Percentiles rank a stretch among this genome's conserved stretches.
phyloP scores from a whole-genome alignment of 2,329 filamentous ascomycete species.

The Fusarium cyanostomum region DNA sequence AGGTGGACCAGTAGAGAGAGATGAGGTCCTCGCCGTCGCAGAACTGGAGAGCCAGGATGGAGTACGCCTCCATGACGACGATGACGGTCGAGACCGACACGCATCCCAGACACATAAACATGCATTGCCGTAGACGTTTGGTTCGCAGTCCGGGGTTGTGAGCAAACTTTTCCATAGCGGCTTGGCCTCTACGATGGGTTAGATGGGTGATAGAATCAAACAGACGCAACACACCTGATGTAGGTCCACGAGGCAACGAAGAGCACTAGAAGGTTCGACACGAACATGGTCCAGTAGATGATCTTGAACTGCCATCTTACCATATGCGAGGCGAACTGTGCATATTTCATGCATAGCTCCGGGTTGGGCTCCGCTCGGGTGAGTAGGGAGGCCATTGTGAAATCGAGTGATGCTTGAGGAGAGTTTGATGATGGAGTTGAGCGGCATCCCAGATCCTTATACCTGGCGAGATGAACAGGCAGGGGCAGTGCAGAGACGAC shows the following conservation, averaged over 20 bases:
- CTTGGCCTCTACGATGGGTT: conserved; percentile 44
- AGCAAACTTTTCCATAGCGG: conserved; percentile 50
- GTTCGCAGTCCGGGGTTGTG: conserved; percentile 46
- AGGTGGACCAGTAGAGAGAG: conserved; percentile 68
- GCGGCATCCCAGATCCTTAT: conserved; percentile 26
- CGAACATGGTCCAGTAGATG: conserved; percentile 59
- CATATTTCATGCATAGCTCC: conserved; percentile 52
- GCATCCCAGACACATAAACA: conserved; percentile 56
- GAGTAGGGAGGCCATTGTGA: conserved; percentile 36
- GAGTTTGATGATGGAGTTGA: not conserved
- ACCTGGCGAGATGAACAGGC: conserved; percentile 8
- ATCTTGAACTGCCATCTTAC: conserved; percentile 54
- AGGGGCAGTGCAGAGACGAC: conserved; percentile 2
- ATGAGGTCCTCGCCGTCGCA: conserved; percentile 70
- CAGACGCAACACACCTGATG: conserved; percentile 47
- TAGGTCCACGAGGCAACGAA: conserved; percentile 56
- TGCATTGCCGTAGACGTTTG: conserved; percentile 53
- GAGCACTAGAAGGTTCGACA: conserved; percentile 55
- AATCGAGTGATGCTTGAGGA: not conserved
- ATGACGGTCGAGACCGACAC: conserved; percentile 56
- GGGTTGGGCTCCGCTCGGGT: conserved; percentile 25
- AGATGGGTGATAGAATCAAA: conserved; percentile 4
- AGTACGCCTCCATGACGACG: conserved; percentile 64
- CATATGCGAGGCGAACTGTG: conserved; percentile 56
- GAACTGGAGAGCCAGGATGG: conserved; percentile 64